These are phyloP conservation scores for Russula earlei DNA, from an alignment of 768 basidiomycete genomes.

Conservation along the genomic window DNA sequence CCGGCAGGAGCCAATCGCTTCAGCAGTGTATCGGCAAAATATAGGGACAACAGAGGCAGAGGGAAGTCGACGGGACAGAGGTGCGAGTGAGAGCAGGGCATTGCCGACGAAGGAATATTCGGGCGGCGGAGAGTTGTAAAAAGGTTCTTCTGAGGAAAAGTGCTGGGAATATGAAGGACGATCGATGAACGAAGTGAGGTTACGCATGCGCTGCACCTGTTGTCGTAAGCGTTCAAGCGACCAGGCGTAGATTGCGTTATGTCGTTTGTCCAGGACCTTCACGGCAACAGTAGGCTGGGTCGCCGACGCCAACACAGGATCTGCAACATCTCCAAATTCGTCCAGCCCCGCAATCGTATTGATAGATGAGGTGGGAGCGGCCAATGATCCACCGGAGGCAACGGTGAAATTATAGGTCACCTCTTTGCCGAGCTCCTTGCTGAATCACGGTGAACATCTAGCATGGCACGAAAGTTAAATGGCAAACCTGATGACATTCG, in stretches of 20 bases:
- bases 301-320: constrained; percentile 60
- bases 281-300: constrained; percentile 79
- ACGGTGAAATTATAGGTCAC: constrained; percentile 91
- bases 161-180: constrained; percentile 90
- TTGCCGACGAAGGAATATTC: constrained; percentile 92
- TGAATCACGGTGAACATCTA: constrained; percentile 25
- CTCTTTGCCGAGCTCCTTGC: constrained; percentile 79
- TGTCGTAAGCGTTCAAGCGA: constrained; percentile 81
- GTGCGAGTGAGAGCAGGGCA: constrained; percentile 70
- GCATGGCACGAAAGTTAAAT: constrained; percentile 10
- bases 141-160: constrained; percentile 88
- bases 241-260: constrained; percentile 88
- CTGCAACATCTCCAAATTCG: constrained; percentile 89
- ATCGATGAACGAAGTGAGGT: constrained; percentile 81
- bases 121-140: constrained; percentile 81
- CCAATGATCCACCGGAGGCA: constrained; percentile 71
- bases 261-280: constrained; percentile 84
- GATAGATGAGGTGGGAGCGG: constrained; percentile 71
- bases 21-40: constrained; percentile 87
- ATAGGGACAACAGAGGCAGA: constrained; percentile 76
- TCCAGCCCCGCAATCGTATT: constrained; percentile 82
- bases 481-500: constrained; percentile 78
- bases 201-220: constrained; percentile 88
- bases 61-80: constrained; percentile 67
- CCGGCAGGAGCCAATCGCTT: constrained; percentile 92